These are phyloP conservation scores for Zygotorulaspora florentina DNA, from an alignment of 805 yeast genomes.

Conservation along the genomic window DNA sequence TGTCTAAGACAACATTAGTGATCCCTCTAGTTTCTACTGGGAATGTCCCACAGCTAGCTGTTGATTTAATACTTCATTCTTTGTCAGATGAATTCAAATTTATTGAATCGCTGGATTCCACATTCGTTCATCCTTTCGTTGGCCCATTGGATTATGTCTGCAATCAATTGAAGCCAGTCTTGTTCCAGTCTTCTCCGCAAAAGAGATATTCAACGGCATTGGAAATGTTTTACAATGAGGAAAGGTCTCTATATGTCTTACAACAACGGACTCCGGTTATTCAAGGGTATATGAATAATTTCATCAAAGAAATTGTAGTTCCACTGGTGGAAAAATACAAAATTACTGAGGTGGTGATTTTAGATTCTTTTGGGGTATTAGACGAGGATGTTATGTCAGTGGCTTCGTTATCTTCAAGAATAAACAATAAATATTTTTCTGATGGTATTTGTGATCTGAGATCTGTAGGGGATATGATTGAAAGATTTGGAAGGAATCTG, in stretches of 20 bases:
- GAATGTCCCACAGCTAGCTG: conserved; percentile 79
- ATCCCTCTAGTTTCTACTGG: conserved; percentile 84
- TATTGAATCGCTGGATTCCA: conserved; percentile 55
- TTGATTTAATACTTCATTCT: conserved; percentile 64
- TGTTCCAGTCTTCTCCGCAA: conserved; percentile 13
- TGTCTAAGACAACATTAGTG: conserved; percentile 42
- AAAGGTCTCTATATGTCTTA: conserved; percentile 47
- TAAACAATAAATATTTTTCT: conserved; percentile 16
- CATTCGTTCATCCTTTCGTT: conserved; percentile 71
- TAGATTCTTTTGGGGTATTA: conserved; percentile 70
- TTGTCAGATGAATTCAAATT: conserved; percentile 47
- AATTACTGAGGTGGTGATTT: conserved; percentile 47
- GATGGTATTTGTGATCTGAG: conserved; percentile 24
- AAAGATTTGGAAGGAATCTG: conserved; percentile 21
- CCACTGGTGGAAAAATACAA: conserved; percentile 44
- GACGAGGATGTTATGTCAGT: conserved; percentile 19
- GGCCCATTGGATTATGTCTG: conserved; percentile 62
- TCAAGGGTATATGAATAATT: conserved; percentile 53
- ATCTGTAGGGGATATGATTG: conserved; percentile 21
- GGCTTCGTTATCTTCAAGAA: conserved; percentile 7
- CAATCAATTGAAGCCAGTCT: conserved; percentile 13
- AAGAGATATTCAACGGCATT: conserved; percentile 51
- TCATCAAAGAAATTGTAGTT: conserved; percentile 47
- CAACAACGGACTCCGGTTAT: conserved; percentile 84
- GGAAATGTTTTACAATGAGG: conserved; percentile 54